Percentiles rank a stretch among this genome's conserved stretches.
Conservation (phyloP, 1,284 basidiomycete species). For the Tylopilus orsonianus region DNA sequence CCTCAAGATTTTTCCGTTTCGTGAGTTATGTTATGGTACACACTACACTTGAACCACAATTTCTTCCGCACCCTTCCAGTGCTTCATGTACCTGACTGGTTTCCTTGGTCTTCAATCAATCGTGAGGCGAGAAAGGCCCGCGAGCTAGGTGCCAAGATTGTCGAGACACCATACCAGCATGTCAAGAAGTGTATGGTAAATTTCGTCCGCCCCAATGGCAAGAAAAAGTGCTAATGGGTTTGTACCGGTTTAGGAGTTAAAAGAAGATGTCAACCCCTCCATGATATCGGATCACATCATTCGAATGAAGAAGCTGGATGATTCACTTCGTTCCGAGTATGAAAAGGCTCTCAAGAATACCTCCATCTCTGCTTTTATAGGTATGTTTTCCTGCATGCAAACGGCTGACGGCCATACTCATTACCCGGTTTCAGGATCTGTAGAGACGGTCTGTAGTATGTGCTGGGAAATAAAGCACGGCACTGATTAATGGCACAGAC, state of each 20-base stretch:
- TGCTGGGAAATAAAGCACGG: neutral
- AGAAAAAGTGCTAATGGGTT: neutral
- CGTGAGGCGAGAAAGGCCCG: neutral
- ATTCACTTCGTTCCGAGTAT: neutral
- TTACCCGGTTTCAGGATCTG: neutral
- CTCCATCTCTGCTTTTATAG: conserved; percentile 5
- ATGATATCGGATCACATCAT: conserved; percentile 20
- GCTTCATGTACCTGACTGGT: conserved; percentile 18
- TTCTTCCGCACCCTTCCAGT: conserved; percentile 3
- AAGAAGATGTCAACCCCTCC: neutral
- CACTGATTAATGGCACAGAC: conserved; percentile 8
- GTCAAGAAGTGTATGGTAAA: conserved; percentile 16
- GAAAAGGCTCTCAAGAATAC: conserved; percentile 12
- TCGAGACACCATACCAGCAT: conserved; percentile 18
- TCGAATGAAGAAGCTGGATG: conserved; percentile 12
- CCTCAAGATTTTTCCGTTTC: conserved; percentile 17
- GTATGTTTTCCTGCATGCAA: conserved; percentile 7
- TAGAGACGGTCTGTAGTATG: conserved; percentile 16
- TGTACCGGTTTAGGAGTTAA: neutral
- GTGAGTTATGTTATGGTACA: conserved; percentile 3
- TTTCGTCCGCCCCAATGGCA: neutral
- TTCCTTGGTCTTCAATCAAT: conserved; percentile 7
- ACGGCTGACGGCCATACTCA: neutral
- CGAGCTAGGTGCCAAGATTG: neutral
- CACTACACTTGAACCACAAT: neutral